phyloP scores from a whole-genome alignment of 768 basidiomycete genomes.

The Podaxis sp. region DNA sequence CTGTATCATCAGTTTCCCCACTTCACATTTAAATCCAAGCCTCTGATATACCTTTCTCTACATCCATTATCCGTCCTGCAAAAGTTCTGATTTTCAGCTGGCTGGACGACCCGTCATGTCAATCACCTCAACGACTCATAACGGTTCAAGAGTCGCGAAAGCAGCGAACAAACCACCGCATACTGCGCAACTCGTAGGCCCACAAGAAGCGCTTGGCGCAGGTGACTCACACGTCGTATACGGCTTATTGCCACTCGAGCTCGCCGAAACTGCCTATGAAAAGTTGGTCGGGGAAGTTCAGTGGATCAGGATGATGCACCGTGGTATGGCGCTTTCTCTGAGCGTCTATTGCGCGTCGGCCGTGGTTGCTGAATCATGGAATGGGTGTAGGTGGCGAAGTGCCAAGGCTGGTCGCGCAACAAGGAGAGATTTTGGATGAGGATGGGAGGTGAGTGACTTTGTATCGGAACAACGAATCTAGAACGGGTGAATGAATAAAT shows the following conservation, averaged over 20 bases:
- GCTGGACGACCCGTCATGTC: not conserved
- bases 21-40: too few relatives aligned
- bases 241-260: slow-evolving; percentile 53
- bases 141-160: not conserved
- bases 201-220: slow-evolving; percentile 42
- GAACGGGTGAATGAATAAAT: not conserved
- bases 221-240: slow-evolving; percentile 67
- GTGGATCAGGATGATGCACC: slow-evolving; percentile 74
- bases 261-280: slow-evolving; percentile 58
- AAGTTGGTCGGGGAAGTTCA: slow-evolving; percentile 59
- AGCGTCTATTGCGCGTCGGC: not conserved
- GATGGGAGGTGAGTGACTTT: slow-evolving; percentile 35
- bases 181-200: not conserved
- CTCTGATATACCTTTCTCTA: too few relatives aligned
- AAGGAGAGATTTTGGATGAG: slow-evolving; percentile 28
- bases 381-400: slow-evolving; percentile 58
- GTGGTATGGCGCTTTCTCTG: slow-evolving; percentile 42
- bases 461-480: too few relatives aligned
- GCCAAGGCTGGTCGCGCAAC: slow-evolving; percentile 34
- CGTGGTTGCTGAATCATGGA: not conserved
- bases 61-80: too few relatives aligned
- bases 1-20: too few relatives aligned
- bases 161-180: not conserved
- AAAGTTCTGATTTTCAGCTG: not conserved
- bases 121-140: not conserved